These are phyloP conservation scores for Sanguinoderma infundibulare DNA, from an alignment of 1,284 basidiomycete species.

Conservation along the genomic window DNA sequence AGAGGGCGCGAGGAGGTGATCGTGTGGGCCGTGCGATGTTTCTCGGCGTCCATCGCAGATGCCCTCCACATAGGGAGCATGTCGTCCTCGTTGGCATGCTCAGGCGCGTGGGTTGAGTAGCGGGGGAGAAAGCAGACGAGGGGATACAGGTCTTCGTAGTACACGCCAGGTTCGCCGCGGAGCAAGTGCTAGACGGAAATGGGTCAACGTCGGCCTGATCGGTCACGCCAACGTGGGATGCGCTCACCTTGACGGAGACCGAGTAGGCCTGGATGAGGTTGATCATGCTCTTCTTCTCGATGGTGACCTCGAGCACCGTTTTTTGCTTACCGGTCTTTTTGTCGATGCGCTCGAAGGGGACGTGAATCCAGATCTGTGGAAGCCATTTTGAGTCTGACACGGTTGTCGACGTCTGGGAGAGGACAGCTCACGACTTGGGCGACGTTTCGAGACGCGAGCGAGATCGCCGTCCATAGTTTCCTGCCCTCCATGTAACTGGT, in stretches of 20 bases:
- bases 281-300: constrained; percentile 79
- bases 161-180: constrained; percentile 53
- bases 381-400: background rate
- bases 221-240: background rate
- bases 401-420: background rate
- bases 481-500: constrained; percentile 62
- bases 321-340: constrained; percentile 40
- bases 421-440: constrained; percentile 50
- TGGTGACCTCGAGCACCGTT: constrained; percentile 51
- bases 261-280: constrained; percentile 71
- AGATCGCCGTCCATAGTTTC: constrained; percentile 66
- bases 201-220: background rate
- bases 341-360: constrained; percentile 49
- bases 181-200: constrained; percentile 37
- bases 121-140: constrained; percentile 59
- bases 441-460: constrained; percentile 55
- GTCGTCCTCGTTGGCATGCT: constrained; percentile 42
- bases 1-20: constrained; percentile 25
- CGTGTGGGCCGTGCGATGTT: constrained; percentile 27
- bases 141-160: constrained; percentile 44
- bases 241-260: constrained; percentile 59
- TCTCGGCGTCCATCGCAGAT: constrained; percentile 41
- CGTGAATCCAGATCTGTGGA: constrained; percentile 65
- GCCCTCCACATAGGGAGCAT: constrained; percentile 63
- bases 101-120: constrained; percentile 44